A percentile compares a stretch with the other conserved stretches of the same genome.
Conservation (phyloP, 2,329 filamentous ascomycete genomes). For the Beauveria sp. region DNA sequence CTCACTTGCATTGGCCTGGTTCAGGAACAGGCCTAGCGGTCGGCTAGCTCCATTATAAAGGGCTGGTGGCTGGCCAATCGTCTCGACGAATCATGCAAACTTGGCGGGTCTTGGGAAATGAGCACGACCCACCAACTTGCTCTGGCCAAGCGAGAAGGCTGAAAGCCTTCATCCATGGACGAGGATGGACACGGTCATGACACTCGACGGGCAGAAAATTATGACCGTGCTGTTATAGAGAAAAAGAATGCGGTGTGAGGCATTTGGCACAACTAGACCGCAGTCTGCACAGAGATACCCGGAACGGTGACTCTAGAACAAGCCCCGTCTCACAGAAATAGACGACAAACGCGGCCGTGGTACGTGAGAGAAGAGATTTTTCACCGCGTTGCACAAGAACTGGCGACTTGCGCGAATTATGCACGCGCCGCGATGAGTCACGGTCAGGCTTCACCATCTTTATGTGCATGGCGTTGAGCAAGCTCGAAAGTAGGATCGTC, state of each 20-base stretch:
- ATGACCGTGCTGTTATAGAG: not conserved
- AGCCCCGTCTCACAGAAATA: not conserved
- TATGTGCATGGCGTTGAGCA: not conserved
- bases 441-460: not conserved
- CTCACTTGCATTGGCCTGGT: not conserved
- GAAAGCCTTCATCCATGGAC: not conserved
- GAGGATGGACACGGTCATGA: too few species aligned
- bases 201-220: too few species aligned
- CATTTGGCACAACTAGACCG: not conserved
- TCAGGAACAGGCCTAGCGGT: slow-evolving; percentile 10
- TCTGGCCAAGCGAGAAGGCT: not conserved
- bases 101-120: slow-evolving; percentile 3
- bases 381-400: not conserved
- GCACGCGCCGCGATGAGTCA: not conserved
- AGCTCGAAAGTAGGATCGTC: slow-evolving; percentile 5
- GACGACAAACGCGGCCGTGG: not conserved
- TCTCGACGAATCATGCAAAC: not conserved
- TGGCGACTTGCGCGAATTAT: not conserved
- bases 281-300: not conserved
- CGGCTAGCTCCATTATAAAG: not conserved
- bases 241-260: not conserved
- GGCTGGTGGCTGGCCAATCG: not conserved
- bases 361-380: not conserved
- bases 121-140: not conserved
- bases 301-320: not conserved